Percentiles rank a stretch among this genome's conserved stretches.
phyloP scores from a whole-genome alignment of 1,284 basidiomycete species.

The Gymnopus androsaceus region DNA sequence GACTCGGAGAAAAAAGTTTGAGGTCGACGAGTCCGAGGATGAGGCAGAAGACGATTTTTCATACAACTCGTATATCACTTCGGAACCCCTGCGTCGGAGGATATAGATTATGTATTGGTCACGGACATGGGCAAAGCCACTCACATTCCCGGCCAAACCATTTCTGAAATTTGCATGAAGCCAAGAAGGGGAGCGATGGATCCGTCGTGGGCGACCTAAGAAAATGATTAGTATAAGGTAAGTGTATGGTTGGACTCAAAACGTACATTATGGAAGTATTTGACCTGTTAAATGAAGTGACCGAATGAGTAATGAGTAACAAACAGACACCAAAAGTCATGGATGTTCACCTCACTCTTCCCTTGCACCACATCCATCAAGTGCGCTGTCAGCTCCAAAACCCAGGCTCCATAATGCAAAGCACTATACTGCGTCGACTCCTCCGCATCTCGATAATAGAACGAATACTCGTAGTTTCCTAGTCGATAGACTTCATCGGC shows the following conservation, averaged over 20 bases:
- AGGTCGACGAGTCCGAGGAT: slow-evolving; percentile 13
- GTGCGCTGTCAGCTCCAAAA: slow-evolving; percentile 42
- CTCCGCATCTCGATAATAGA: slow-evolving; percentile 43
- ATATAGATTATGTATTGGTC: not conserved
- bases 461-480: slow-evolving; percentile 52
- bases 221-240: not conserved
- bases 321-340: not conserved
- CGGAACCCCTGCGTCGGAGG: slow-evolving; percentile 36
- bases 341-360: slow-evolving; percentile 33
- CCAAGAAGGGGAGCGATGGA: slow-evolving; percentile 47
- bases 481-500: slow-evolving; percentile 46
- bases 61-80: slow-evolving; percentile 47
- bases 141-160: slow-evolving; percentile 54
- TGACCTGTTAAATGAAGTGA: too few species aligned
- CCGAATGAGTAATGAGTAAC: not conserved
- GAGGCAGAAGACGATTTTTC: slow-evolving; percentile 18
- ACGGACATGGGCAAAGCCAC: slow-evolving; percentile 12
- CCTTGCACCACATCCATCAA: slow-evolving; percentile 37
- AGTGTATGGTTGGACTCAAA: not conserved
- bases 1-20: slow-evolving; percentile 41
- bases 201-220: slow-evolving; percentile 47
- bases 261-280: slow-evolving; percentile 45
- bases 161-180: slow-evolving; percentile 44
- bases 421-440: slow-evolving; percentile 41
- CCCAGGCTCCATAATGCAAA: slow-evolving; percentile 44